A percentile compares a stretch with the other conserved stretches of the same genome.
These are phyloP conservation scores for Torulaspora quercuum DNA, from an alignment of 805 yeast genomes.

Conservation along the genomic window DNA sequence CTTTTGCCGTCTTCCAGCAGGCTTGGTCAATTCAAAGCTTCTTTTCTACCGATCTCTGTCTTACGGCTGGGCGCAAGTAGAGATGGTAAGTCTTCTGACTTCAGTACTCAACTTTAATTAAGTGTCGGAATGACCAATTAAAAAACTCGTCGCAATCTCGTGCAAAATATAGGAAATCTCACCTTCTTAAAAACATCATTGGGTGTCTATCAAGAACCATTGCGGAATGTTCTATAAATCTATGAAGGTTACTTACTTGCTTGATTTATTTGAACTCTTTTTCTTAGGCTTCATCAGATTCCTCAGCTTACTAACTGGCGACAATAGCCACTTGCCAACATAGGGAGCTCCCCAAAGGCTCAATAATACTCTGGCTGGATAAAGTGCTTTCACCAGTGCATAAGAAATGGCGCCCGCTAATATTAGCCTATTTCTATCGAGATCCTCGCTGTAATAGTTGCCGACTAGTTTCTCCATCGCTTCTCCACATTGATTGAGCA, in stretches of 20 bases:
- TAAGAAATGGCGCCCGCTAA: constrained; percentile 76
- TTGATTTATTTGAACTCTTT: not conserved
- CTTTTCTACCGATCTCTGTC: too few species aligned
- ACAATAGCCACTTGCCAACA: constrained; percentile 25
- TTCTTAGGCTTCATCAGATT: constrained; percentile 2
- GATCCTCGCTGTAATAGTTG: constrained; percentile 28
- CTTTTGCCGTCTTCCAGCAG: constrained; percentile 3
- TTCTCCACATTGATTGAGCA: constrained; percentile 55
- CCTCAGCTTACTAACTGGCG: constrained; percentile 22
- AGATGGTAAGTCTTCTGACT: too few species aligned
- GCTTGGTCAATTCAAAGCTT: not conserved
- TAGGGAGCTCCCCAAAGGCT: constrained; percentile 38
- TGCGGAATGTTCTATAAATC: not conserved
- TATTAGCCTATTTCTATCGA: constrained; percentile 51
- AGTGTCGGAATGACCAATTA: too few species aligned
- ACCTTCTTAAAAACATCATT: too few species aligned
- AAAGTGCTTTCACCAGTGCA: constrained; percentile 55
- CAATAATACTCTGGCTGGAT: constrained; percentile 33
- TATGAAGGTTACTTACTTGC: constrained; percentile 1
- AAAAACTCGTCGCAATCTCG: too few species aligned
- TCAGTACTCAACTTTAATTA: too few species aligned
- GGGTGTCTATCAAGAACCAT: too few species aligned
- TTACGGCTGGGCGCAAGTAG: too few species aligned
- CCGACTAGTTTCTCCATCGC: constrained; percentile 54
- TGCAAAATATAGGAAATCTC: too few species aligned